Evolutionary conservation across 202 grass and related monocot species (phyloP).

Genomic region (Alloteropsis angusta): DNA sequence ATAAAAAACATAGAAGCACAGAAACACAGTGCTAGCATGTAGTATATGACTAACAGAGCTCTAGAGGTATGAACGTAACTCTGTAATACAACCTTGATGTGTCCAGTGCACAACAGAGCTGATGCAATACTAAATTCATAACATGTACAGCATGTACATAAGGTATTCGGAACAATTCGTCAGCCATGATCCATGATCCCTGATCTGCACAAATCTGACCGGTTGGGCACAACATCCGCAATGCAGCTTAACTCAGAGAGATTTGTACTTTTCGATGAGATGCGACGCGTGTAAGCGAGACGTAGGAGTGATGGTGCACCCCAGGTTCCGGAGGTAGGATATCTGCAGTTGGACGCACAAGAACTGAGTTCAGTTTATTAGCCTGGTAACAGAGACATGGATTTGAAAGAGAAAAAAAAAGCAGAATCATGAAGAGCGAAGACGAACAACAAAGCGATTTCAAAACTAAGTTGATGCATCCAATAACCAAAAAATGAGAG

Average conservation of each 20-base stretch:
- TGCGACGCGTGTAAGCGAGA: conserved; percentile 81
- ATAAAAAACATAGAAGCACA: no score
- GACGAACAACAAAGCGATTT: neutral
- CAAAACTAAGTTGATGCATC: neutral
- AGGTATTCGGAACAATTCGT: neutral
- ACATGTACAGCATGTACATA: conserved; percentile 13
- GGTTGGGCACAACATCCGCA: neutral
- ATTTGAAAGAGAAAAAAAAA: neutral
- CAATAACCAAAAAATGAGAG: neutral
- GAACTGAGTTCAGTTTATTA: neutral
- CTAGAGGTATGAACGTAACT: no score
- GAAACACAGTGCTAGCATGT: no score
- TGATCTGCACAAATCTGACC: neutral
- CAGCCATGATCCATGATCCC: neutral
- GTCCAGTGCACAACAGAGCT: neutral
- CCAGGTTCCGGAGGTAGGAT: conserved; percentile 77
- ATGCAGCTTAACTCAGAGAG: conserved; percentile 36
- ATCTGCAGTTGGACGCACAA: conserved; percentile 32
- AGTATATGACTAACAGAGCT: no score
- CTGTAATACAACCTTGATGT: neutral
- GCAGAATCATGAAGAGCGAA: neutral
- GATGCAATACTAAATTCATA: neutral
- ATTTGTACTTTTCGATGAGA: conserved; percentile 95
- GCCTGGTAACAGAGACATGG: neutral
- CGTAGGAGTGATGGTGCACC: conserved; percentile 67